Base-by-base conservation (phyloP, 495 filamentous ascomycete species). In the Amniculicola lignicola region DNA sequence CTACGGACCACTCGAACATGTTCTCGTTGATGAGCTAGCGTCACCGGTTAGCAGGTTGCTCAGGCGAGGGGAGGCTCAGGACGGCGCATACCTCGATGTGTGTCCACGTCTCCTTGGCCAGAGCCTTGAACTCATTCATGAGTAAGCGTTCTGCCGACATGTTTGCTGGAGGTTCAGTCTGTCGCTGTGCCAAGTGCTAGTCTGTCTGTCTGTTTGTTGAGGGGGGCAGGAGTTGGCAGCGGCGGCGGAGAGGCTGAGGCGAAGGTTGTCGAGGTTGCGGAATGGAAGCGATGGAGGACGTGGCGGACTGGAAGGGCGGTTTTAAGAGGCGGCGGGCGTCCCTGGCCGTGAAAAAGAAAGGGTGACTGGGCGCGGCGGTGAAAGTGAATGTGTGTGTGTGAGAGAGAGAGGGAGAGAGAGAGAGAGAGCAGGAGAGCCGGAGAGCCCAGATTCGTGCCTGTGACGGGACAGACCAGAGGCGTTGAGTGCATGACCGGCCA, bases 61-160 rank as follows among this genome's bases (percentile, higher is more conserved):
- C 37, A 6, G 7, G 10, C 7, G 37, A 9, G 16, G 7, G 37
- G 9, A 40, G 6, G 19, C 6, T 19, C 7, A 7, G 29, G 7
- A 7, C 7, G 7, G 37, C 11, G 70, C 80, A 60, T 69, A 88
- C 87, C 74, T 90, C 83, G 61, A 96, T 86, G 64, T 95, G 81
- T 24, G 94, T 89, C 93, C 93, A 98, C 62, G 87, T 86, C 76
- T 97, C 92, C 64, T 89, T 84, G 10, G 81, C 77, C 6, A 96
- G 79, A 14, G 80, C 73, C 70, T 89, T 89, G 78, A 86, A 87
- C 77, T 97, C 93, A 50, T 83, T 84, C 87, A 93, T 89, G 27
- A 98, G 79, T 27, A 93, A 86, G 39, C 87, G 83, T 69, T 90
- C 87, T 5, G 91, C 86, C 64, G 28, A 21, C 31, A 66, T 69